Evolutionary conservation across 108 stramenopile species (phyloP).

Genomic region (Schizochytrium sp.): DNA sequence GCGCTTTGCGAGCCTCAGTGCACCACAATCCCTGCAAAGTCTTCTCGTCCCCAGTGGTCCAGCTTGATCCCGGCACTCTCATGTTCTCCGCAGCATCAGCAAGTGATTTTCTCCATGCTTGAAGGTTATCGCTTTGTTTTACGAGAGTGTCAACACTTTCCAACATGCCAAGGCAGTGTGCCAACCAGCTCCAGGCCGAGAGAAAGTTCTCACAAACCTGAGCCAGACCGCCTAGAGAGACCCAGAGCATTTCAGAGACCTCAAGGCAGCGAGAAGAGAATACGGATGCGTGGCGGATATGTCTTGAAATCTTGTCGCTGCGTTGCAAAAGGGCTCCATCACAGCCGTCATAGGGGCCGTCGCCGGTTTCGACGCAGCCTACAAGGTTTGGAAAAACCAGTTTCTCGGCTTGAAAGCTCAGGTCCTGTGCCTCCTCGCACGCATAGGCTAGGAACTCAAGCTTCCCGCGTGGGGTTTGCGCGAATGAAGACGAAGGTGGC

Average conservation of each 20-base stretch:
- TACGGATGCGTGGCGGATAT: neutral
- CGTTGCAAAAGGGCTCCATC: neutral
- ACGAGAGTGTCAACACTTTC: slow-evolving; percentile 3
- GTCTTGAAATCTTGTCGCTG: neutral
- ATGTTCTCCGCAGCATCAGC: too few species aligned
- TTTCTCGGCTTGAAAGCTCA: neutral
- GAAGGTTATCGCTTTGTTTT: neutral
- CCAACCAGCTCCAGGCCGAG: neutral
- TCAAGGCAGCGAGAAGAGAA: neutral
- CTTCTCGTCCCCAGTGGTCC: too few species aligned
- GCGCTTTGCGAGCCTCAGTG: too few species aligned
- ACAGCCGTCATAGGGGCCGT: neutral
- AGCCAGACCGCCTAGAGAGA: neutral
- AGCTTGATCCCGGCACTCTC: too few species aligned
- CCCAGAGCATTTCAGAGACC: neutral
- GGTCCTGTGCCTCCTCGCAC: slow-evolving; percentile 1
- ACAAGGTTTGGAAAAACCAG: neutral
- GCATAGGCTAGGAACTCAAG: neutral
- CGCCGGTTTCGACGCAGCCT: neutral
- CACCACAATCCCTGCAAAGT: too few species aligned
- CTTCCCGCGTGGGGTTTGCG: neutral
- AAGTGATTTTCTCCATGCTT: neutral
- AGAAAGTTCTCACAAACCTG: neutral
- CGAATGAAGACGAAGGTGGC: neutral
- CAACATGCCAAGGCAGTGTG: neutral